Evolutionary conservation across 352 stramenopile genomes (phyloP).

Genomic region (Globisporangium mamillatum): DNA sequence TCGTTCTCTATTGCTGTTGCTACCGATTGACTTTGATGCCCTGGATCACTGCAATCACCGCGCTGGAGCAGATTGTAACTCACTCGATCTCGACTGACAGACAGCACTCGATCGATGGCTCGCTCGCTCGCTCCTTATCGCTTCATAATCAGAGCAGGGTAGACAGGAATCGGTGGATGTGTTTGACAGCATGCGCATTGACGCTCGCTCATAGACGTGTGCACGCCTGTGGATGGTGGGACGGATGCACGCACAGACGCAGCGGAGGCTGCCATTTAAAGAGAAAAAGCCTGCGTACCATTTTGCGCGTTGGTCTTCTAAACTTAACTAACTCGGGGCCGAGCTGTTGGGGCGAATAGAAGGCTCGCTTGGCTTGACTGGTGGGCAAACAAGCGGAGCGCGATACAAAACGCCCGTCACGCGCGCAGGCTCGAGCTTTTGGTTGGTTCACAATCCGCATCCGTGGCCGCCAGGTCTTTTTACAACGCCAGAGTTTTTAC

Average conservation of each 20-base stretch:
- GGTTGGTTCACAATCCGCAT: slow-evolving; percentile 36
- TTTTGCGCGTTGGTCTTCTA: slow-evolving; percentile 88
- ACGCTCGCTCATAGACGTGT: background rate
- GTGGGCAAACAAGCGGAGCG: slow-evolving; percentile 18
- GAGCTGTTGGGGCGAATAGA: slow-evolving; percentile 14
- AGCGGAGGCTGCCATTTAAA: background rate
- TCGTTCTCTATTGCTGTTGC: background rate
- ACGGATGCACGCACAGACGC: background rate
- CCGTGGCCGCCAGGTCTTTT: background rate
- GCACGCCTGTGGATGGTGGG: background rate
- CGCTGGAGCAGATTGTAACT: background rate
- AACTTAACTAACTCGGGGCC: slow-evolving; percentile 72
- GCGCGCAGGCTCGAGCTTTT: slow-evolving; percentile 19
- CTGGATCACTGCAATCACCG: background rate
- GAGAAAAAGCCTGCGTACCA: slow-evolving; percentile 43
- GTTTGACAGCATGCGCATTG: background rate
- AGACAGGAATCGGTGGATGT: background rate
- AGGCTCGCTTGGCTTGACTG: slow-evolving; percentile 38
- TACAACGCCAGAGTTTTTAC: slow-evolving; percentile 2
- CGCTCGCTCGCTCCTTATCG: background rate
- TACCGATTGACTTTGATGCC: background rate
- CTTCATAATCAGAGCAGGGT: background rate
- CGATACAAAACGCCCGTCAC: slow-evolving; percentile 37
- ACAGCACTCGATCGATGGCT: background rate
- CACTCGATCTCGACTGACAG: background rate